Evolutionary conservation across 129 eudicot genomes (phyloP).

Genomic region (Chrysanthemum makinoi): DNA sequence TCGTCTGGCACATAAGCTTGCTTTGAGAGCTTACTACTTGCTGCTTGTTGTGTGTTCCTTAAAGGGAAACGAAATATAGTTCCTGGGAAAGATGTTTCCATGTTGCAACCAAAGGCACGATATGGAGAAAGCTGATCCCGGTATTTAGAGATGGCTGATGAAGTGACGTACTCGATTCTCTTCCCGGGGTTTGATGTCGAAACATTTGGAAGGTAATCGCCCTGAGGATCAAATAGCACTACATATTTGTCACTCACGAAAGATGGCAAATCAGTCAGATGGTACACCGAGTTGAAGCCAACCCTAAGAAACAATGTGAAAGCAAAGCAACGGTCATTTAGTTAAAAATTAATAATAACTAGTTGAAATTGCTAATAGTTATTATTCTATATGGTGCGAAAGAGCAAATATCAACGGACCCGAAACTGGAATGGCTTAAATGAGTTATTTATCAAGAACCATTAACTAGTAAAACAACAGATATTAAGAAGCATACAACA

Average conservation of each 20-base stretch:
- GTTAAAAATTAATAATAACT: neutral
- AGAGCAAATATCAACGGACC: conserved; percentile 22
- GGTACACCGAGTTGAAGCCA: conserved; percentile 99
- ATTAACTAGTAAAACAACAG: neutral
- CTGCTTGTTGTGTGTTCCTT: conserved; percentile 88
- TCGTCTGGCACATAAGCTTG: conserved; percentile 89
- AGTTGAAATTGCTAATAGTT: neutral
- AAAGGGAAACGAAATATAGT: conserved; percentile 95
- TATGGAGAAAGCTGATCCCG: conserved; percentile 89
- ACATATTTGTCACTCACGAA: conserved; percentile 92
- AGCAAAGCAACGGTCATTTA: conserved; percentile 19
- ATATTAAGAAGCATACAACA: no score
- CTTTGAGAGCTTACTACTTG: conserved; percentile 87
- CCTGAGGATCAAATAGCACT: conserved; percentile 96
- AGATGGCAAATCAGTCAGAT: conserved; percentile 94
- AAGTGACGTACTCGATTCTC: conserved; percentile 83
- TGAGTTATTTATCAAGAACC: conserved; percentile 6
- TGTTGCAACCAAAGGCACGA: conserved; percentile 93
- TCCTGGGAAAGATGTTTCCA: conserved; percentile 74
- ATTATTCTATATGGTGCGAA: conserved; percentile 6
- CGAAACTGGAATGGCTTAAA: neutral
- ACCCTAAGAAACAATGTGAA: conserved; percentile 53
- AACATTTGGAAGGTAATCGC: conserved; percentile 85
- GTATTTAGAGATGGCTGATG: conserved; percentile 81
- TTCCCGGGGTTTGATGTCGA: conserved; percentile 94